These are phyloP conservation scores for Oidiodendron maius DNA, from an alignment of 495 filamentous ascomycete genomes.

Conservation along the genomic window DNA sequence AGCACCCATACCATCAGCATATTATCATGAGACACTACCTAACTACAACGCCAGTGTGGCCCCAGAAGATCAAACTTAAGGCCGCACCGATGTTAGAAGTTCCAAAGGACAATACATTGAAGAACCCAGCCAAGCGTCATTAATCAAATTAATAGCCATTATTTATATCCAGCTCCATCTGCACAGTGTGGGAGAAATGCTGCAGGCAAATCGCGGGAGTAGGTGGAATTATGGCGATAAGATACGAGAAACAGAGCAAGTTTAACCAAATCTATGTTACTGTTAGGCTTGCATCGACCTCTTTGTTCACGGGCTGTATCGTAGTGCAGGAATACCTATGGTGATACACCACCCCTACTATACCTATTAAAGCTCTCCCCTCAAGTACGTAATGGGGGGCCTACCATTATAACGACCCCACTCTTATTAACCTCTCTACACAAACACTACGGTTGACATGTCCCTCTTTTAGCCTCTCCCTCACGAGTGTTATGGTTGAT, in stretches of 20 bases:
- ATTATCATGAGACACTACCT: slow-evolving; percentile 39
- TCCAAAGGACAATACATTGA: neutral
- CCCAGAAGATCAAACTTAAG: neutral
- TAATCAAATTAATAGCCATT: too few relatives aligned
- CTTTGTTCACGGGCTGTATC: too few relatives aligned
- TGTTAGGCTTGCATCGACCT: too few relatives aligned
- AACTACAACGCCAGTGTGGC: slow-evolving; percentile 43
- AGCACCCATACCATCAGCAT: slow-evolving; percentile 44
- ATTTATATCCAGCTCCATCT: neutral
- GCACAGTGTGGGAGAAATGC: neutral
- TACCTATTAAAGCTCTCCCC: neutral
- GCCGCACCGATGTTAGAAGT: neutral
- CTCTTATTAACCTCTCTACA: neutral
- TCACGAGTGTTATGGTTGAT: neutral
- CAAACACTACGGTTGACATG: too few relatives aligned
- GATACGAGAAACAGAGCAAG: too few relatives aligned
- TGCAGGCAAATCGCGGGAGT: neutral
- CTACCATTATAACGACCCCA: neutral
- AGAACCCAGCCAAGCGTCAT: neutral
- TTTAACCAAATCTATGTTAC: too few relatives aligned
- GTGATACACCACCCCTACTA: neutral
- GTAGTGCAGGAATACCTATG: neutral
- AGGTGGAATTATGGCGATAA: neutral
- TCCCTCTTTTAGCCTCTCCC: neutral
- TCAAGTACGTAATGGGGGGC: neutral